These are phyloP conservation scores for Incumbomyces delicatus DNA, from an alignment of 2,329 filamentous ascomycete genomes.

Conservation along the genomic window DNA sequence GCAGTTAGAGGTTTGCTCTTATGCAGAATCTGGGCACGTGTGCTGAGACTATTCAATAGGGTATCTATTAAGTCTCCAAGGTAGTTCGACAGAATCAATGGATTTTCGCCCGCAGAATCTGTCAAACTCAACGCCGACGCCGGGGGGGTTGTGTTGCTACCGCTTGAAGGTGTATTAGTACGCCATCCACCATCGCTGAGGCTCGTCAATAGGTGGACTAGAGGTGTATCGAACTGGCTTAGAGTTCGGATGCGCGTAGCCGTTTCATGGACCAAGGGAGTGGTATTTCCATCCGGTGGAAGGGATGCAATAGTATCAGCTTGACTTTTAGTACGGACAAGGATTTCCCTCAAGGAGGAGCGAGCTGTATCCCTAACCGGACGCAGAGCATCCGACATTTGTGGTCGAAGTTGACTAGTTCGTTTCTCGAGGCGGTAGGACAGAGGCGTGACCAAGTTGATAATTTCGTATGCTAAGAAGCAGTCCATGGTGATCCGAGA, in stretches of 20 bases:
- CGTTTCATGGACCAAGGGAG: constrained; percentile 70
- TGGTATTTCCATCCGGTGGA: constrained; percentile 66
- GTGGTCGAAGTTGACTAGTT: constrained; percentile 74
- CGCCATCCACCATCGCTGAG: constrained; percentile 87
- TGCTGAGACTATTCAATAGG: constrained; percentile 64
- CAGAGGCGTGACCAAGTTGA: constrained; percentile 74
- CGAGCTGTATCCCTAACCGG: constrained; percentile 90
- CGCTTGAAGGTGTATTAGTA: constrained; percentile 27
- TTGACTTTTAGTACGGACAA: constrained; percentile 71
- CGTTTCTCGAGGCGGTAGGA: constrained; percentile 70
- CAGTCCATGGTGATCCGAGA: constrained; percentile 80
- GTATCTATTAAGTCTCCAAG: constrained; percentile 79
- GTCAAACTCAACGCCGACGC: constrained; percentile 30
- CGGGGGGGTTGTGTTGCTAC: constrained; percentile 29
- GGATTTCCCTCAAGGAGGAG: constrained; percentile 66
- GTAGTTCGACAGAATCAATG: constrained; percentile 78
- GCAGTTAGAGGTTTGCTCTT: constrained; percentile 63
- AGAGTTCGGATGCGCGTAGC: constrained; percentile 81
- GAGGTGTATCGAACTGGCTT: constrained; percentile 73
- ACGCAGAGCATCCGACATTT: constrained; percentile 75
- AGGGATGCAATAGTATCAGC: constrained; percentile 57
- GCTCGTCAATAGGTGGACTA: constrained; percentile 84
- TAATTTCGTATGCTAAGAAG: constrained; percentile 88
- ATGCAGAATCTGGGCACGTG: constrained; percentile 60
- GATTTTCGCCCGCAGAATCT: constrained; percentile 63